Evolutionary conservation across 352 stramenopile genomes (phyloP).

Genomic region (Globisporangium cystogenes): DNA sequence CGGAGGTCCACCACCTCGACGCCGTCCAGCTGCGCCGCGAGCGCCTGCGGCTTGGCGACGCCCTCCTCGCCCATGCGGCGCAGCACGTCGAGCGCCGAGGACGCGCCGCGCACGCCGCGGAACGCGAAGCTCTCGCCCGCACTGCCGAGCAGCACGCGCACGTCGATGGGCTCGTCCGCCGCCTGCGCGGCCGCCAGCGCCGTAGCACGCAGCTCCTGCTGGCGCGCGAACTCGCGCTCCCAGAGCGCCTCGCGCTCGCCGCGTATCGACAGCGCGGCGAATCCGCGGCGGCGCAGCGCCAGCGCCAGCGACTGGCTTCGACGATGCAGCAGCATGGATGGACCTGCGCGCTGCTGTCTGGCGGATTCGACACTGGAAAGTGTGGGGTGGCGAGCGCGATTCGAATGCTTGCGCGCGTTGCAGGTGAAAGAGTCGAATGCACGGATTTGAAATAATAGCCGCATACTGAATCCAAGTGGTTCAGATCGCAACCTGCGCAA

Average conservation of each 20-base stretch:
- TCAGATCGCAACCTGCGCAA: too few species aligned
- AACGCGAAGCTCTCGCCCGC: constrained; percentile 29
- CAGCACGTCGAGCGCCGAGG: constrained; percentile 57
- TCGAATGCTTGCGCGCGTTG: background rate
- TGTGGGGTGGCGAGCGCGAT: background rate
- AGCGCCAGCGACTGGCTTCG: background rate
- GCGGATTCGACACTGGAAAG: too few species aligned
- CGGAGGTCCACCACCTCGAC: constrained; percentile 50
- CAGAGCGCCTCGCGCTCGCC: constrained; percentile 45
- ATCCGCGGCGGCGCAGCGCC: constrained; percentile 1
- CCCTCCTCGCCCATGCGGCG: constrained; percentile 45
- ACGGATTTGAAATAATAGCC: too few species aligned
- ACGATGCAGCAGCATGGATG: background rate
- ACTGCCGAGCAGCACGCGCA: constrained; percentile 28
- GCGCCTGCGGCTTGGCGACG: constrained; percentile 52
- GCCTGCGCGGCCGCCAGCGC: constrained; percentile 5
- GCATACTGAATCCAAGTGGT: constrained; percentile 1
- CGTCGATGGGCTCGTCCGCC: constrained; percentile 29
- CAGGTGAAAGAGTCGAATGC: background rate
- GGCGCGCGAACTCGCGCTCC: constrained; percentile 45
- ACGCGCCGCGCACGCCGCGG: constrained; percentile 28
- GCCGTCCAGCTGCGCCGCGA: constrained; percentile 39
- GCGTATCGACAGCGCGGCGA: constrained; percentile 25
- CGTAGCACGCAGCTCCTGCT: constrained; percentile 21
- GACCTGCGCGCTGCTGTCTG: background rate